Percentiles rank a stretch among this genome's conserved stretches.
phyloP scores from a whole-genome alignment of 106 monocot species.

The Dendrobium officinale region DNA sequence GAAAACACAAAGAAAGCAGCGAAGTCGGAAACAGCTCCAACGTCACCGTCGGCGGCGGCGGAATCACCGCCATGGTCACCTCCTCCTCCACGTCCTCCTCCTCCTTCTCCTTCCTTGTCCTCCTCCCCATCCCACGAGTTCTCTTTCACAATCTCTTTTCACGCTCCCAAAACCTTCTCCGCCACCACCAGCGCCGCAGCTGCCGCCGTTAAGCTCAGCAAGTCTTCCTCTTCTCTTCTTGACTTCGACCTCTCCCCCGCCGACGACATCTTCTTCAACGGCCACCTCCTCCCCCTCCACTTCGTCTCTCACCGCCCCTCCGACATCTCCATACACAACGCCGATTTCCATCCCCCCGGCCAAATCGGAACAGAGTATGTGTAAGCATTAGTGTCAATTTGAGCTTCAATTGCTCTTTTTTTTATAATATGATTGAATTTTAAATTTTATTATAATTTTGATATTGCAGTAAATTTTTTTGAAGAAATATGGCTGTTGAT shows the following conservation, averaged over 20 bases:
- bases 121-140: constrained; percentile 74
- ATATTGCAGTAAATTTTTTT: too few relatives aligned
- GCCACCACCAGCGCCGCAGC: neutral
- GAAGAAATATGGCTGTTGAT: too few relatives aligned
- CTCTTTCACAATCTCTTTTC: constrained; percentile 61
- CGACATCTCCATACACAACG: neutral
- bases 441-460: too few relatives aligned
- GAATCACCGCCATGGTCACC: neutral
- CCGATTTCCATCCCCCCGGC: neutral
- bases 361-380: neutral
- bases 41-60: neutral
- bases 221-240: neutral
- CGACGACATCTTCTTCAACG: constrained; percentile 81
- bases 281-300: constrained; percentile 52
- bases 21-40: neutral
- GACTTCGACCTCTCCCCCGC: constrained; percentile 53
- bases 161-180: constrained; percentile 7
- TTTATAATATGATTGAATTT: too few relatives aligned
- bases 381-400: too few relatives aligned
- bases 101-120: constrained; percentile 18
- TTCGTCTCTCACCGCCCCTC: constrained; percentile 6
- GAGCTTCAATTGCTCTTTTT: too few relatives aligned
- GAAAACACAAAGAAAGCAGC: neutral
- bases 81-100: neutral
- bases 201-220: neutral